Conservation (phyloP, 2,329 filamentous ascomycete species). For the Chalaropsis ovoidea region DNA sequence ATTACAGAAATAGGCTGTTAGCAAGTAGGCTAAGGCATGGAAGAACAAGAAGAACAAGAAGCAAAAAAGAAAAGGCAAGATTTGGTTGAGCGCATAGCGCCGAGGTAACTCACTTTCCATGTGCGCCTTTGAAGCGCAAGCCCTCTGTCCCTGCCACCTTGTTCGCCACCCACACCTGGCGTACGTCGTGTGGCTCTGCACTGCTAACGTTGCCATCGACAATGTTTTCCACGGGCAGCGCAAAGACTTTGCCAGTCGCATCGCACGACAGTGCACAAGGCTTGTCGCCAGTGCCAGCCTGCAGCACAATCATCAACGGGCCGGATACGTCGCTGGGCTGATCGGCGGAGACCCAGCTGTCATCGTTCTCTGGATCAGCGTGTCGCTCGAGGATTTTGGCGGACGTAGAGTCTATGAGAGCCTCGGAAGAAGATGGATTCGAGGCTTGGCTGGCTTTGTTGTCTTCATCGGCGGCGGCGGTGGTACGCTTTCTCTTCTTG, state of each 20-base stretch:
- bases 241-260: conserved; percentile 74
- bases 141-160: conserved; percentile 70
- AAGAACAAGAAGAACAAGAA: not conserved
- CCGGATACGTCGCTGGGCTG: conserved; percentile 62
- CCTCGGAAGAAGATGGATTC: not conserved
- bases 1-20: not conserved
- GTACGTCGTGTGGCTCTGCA: conserved; percentile 88
- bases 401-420: conserved; percentile 23
- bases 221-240: conserved; percentile 73
- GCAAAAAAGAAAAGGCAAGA: not conserved
- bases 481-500: conserved; percentile 73
- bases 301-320: conserved; percentile 68
- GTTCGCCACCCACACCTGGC: conserved; percentile 91
- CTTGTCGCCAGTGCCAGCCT: conserved; percentile 50
- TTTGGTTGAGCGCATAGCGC: not conserved
- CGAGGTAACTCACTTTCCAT: conserved; percentile 57
- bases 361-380: conserved; percentile 50
- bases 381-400: conserved; percentile 25
- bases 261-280: conserved; percentile 75
- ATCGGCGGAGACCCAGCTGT: conserved; percentile 87
- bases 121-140: conserved; percentile 79
- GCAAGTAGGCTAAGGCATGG: not conserved
- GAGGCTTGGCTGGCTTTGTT: conserved; percentile 19
- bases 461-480: conserved; percentile 25
- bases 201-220: conserved; percentile 72